Percentiles rank a stretch among this genome's conserved stretches.
Evolutionary conservation across 2,329 filamentous ascomycete species (phyloP).

Genomic region (Trichoderma semiorbis): DNA sequence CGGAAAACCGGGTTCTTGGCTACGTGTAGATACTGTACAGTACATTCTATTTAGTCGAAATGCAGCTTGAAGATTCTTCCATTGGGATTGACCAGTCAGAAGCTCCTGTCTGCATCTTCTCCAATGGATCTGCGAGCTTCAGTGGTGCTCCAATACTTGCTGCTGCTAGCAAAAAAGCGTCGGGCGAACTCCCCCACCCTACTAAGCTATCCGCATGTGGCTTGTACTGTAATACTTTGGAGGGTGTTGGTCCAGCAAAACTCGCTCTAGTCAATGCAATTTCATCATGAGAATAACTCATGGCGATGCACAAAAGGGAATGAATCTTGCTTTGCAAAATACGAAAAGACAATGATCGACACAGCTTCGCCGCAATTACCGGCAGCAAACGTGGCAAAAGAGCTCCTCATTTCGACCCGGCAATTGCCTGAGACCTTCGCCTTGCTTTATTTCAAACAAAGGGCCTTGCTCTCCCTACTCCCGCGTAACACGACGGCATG

Average conservation of each 20-base stretch:
- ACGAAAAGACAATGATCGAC: background rate
- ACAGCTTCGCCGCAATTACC: background rate
- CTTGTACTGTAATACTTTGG: background rate
- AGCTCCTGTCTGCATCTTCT: background rate
- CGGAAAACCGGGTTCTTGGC: background rate
- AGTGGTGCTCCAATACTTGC: background rate
- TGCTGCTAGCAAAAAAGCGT: background rate
- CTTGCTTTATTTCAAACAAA: background rate
- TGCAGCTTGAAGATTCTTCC: background rate
- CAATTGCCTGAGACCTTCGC: background rate
- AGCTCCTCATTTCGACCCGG: background rate
- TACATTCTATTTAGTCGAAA: background rate
- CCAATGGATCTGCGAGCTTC: background rate
- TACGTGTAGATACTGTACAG: background rate
- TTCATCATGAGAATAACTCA: background rate
- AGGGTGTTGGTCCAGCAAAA: background rate
- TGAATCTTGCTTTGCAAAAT: background rate
- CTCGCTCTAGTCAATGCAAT: background rate
- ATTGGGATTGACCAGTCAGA: background rate
- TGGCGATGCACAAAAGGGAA: background rate
- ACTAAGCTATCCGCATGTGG: background rate
- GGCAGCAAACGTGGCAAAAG: background rate
- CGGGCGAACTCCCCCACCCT: background rate
- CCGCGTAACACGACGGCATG: background rate
- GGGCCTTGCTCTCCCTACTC: background rate